Evolutionary conservation across 179 eudicot genomes (phyloP).

Genomic region (Spergularia azorica): DNA sequence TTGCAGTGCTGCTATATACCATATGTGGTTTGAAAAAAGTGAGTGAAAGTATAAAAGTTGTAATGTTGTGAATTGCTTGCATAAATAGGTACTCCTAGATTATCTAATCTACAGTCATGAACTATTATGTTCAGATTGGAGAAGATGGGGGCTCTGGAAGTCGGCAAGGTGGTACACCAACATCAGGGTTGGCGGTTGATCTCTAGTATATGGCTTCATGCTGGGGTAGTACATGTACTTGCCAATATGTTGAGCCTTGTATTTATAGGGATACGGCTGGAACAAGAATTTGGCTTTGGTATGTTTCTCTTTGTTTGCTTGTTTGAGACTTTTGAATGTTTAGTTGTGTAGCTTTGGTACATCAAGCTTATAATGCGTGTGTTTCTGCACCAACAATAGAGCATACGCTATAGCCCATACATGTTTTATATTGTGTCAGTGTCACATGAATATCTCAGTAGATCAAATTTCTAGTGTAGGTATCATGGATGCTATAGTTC

Average conservation of each 20-base stretch:
- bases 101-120: background rate
- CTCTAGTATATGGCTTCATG: slow-evolving; percentile 78
- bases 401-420: too few species aligned
- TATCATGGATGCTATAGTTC: too few species aligned
- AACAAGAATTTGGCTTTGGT: slow-evolving; percentile 83
- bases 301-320: slow-evolving; percentile 20
- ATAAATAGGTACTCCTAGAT: background rate
- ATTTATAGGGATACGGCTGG: slow-evolving; percentile 77
- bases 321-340: background rate
- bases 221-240: slow-evolving; percentile 68
- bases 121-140: slow-evolving; percentile 43
- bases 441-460: too few species aligned
- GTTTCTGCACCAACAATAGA: background rate
- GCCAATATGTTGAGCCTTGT: slow-evolving; percentile 74
- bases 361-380: background rate
- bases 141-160: slow-evolving; percentile 63
- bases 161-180: slow-evolving; percentile 42
- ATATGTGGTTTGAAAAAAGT: background rate
- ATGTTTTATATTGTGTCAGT: too few species aligned
- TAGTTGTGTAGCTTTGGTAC: background rate
- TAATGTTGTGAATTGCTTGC: background rate
- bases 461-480: too few species aligned
- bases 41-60: background rate
- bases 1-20: background rate
- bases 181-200: slow-evolving; percentile 63